These are phyloP conservation scores for Yarrowia osloensis DNA, from an alignment of 805 yeast genomes.

Conservation along the genomic window DNA sequence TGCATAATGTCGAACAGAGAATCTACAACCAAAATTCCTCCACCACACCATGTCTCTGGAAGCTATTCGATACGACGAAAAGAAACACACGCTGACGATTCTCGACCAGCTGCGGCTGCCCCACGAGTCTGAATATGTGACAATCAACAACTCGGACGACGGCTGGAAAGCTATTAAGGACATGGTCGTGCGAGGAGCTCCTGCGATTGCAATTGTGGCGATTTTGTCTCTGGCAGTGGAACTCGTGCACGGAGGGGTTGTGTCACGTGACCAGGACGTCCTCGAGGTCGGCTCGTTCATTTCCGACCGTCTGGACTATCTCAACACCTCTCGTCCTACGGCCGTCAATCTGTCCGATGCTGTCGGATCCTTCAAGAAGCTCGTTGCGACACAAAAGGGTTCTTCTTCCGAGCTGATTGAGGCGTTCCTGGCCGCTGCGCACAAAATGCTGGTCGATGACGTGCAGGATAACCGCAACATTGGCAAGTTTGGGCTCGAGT, in stretches of 20 bases:
- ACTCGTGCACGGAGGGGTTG: constrained; percentile 42
- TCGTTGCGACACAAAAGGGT: constrained; percentile 35
- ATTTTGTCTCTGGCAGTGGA: constrained; percentile 82
- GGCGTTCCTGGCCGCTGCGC: constrained; percentile 42
- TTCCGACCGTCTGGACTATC: constrained; percentile 55
- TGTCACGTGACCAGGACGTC: background rate
- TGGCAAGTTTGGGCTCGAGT: constrained; percentile 80
- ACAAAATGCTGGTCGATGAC: constrained; percentile 70
- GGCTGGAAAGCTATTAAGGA: constrained; percentile 80
- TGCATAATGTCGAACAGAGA: no score
- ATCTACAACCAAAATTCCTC: no score
- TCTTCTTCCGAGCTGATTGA: constrained; percentile 30
- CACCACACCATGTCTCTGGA: constrained; percentile 17
- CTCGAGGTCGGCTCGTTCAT: constrained; percentile 42
- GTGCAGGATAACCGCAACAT: constrained; percentile 72
- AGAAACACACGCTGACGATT: constrained; percentile 49
- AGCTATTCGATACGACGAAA: constrained; percentile 20
- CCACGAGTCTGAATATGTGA: constrained; percentile 68
- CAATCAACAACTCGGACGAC: constrained; percentile 63
- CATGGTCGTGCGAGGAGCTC: constrained; percentile 98
- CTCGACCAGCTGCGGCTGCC: constrained; percentile 85
- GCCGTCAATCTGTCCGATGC: constrained; percentile 92
- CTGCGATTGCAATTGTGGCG: constrained; percentile 96
- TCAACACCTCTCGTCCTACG: constrained; percentile 85
- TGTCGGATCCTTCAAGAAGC: constrained; percentile 51